Conservation (phyloP, 2,329 filamentous ascomycete species). For the Xylaria sp. region DNA sequence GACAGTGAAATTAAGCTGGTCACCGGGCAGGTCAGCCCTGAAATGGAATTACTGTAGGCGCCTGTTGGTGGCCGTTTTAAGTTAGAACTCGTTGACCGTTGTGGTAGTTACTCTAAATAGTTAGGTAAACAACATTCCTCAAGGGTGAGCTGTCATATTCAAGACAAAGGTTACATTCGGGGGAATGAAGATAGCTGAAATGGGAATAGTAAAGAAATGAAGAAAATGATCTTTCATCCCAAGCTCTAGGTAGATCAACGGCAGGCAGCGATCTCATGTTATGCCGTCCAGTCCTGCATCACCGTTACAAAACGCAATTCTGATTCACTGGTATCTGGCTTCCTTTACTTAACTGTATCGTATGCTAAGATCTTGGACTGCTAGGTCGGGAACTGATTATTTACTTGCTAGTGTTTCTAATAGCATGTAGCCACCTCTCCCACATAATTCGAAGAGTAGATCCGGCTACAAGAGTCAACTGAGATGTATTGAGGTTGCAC, state of each 20-base stretch:
- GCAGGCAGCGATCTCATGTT: not conserved
- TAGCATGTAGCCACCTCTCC: not conserved
- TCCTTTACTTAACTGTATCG: not conserved
- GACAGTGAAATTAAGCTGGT: not conserved
- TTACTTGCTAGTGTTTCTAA: not conserved
- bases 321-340: not conserved
- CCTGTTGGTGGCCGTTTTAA: not conserved
- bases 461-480: not conserved
- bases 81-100: slow-evolving; percentile 2
- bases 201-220: not conserved
- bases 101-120: not conserved
- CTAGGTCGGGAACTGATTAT: not conserved
- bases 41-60: not conserved
- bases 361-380: not conserved
- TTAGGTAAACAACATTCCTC: not conserved
- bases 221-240: not conserved
- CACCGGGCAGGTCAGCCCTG: not conserved
- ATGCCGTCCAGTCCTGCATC: not conserved
- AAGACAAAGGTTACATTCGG: not conserved
- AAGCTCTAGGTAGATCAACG: not conserved
- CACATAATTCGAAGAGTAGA: not conserved
- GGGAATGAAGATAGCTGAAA: not conserved
- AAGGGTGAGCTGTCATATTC: not conserved
- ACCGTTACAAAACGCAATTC: not conserved
- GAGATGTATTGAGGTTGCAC: not conserved